These are phyloP conservation scores for Talaromyces proteolyticus DNA, from an alignment of 495 filamentous ascomycete genomes.

Conservation along the genomic window DNA sequence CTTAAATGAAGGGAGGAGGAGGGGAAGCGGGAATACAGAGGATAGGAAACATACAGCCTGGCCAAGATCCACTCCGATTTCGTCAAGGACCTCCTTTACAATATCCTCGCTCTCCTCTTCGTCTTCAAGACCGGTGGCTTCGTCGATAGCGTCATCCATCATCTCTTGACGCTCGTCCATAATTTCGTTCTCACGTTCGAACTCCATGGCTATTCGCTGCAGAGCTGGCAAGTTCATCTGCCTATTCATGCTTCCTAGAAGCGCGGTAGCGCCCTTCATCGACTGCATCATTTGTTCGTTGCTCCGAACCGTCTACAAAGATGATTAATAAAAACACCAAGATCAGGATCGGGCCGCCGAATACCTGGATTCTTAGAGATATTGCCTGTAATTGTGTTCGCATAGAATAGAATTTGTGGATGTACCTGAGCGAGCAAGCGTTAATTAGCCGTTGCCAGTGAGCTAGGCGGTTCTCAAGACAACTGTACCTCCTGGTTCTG, in stretches of 20 bases:
- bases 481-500: constrained; percentile 67
- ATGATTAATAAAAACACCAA: constrained; percentile 8
- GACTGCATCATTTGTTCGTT: constrained; percentile 99
- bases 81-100: constrained; percentile 91
- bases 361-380: constrained; percentile 86
- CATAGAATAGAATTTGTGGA: constrained; percentile 98
- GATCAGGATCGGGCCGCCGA: constrained; percentile 7
- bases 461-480: neutral
- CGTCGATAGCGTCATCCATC: constrained; percentile 99
- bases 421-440: constrained; percentile 53
- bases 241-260: constrained; percentile 92
- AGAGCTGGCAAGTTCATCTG: constrained; percentile 95
- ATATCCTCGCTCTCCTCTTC: constrained; percentile 92
- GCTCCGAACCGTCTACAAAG: constrained; percentile 77
- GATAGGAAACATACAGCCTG: constrained; percentile 60
- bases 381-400: constrained; percentile 94
- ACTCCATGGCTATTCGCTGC: constrained; percentile 98
- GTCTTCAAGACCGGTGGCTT: constrained; percentile 88
- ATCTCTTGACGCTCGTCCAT: constrained; percentile 99
- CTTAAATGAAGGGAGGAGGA: too few relatives aligned
- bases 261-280: constrained; percentile 94
- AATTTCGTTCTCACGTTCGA: constrained; percentile 96
- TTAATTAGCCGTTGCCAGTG: neutral
- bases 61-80: constrained; percentile 90
- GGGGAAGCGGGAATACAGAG: neutral